Evolutionary conservation across 108 stramenopile species (phyloP).

Genomic region (Chaetoceros tenuissimus): DNA sequence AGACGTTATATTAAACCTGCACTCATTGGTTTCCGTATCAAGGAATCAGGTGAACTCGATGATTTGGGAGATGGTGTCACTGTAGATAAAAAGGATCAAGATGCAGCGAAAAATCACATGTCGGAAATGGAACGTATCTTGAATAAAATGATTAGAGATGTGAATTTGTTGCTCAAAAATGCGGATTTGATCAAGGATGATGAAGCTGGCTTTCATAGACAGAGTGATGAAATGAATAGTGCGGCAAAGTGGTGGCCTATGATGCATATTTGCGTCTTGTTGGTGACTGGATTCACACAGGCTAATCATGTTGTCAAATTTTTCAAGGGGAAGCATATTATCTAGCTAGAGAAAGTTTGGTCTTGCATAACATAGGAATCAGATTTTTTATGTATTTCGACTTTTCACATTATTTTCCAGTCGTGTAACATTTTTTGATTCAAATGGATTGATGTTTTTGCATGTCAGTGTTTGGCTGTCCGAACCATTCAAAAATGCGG

Average conservation of each 20-base stretch:
- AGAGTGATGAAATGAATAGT: conserved; percentile 63
- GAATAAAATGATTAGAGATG: conserved; percentile 17
- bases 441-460: too few species aligned
- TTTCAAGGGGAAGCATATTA: conserved; percentile 67
- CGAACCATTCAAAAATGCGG: too few species aligned
- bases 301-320: conserved; percentile 72
- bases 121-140: conserved; percentile 23
- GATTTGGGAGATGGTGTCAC: not conserved
- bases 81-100: conserved; percentile 6
- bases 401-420: too few species aligned
- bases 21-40: not conserved
- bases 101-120: conserved; percentile 14
- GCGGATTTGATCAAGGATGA: conserved; percentile 35
- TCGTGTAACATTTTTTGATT: too few species aligned
- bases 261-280: conserved; percentile 59
- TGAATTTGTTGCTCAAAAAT: conserved; percentile 19
- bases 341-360: conserved; percentile 22
- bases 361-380: too few species aligned
- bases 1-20: not conserved
- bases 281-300: conserved; percentile 78
- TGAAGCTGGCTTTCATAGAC: conserved; percentile 48
- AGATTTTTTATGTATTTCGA: too few species aligned
- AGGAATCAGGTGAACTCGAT: not conserved
- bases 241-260: conserved; percentile 83
- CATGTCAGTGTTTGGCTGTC: too few species aligned